Evolutionary conservation across 441 rosid species (phyloP).

Genomic region (Mallotus japonicus): DNA sequence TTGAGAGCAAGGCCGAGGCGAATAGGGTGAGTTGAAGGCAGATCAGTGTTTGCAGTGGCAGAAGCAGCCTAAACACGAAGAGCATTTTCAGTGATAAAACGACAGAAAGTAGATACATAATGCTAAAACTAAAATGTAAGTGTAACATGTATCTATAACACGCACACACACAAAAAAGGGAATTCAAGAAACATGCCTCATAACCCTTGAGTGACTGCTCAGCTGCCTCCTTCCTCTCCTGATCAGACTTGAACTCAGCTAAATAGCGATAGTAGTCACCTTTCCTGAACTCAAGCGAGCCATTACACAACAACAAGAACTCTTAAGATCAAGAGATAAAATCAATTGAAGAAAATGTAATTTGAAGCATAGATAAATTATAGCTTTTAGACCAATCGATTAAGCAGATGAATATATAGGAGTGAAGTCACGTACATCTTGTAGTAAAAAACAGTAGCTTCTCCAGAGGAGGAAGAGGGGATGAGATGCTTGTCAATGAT

Average conservation of each 20-base stretch:
- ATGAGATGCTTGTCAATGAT: conserved; percentile 86
- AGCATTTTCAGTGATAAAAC: not conserved
- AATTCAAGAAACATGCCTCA: conserved; percentile 47
- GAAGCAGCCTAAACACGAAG: conserved; percentile 66
- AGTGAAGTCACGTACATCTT: conserved; percentile 59
- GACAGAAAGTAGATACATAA: not conserved
- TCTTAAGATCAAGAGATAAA: not conserved
- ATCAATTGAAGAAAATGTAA: too few species aligned
- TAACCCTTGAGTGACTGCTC: conserved; percentile 94
- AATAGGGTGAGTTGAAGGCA: conserved; percentile 96
- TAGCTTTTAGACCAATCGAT: not conserved
- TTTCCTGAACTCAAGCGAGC: conserved; percentile 55
- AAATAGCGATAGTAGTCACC: conserved; percentile 94
- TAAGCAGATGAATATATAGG: not conserved
- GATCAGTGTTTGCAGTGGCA: conserved; percentile 76
- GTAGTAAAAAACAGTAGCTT: conserved; percentile 97
- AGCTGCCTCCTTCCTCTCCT: conserved; percentile 90
- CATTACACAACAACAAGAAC: not conserved
- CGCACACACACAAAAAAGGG: not conserved
- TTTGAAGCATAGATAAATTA: too few species aligned
- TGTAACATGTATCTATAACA: too few species aligned
- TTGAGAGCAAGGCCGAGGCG: conserved; percentile 98
- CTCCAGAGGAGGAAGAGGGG: conserved; percentile 83
- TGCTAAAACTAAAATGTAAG: not conserved
- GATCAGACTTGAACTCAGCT: conserved; percentile 98